Evolutionary conservation across 2,329 filamentous ascomycete genomes (phyloP).

Genomic region (Raffaelea albimanens): DNA sequence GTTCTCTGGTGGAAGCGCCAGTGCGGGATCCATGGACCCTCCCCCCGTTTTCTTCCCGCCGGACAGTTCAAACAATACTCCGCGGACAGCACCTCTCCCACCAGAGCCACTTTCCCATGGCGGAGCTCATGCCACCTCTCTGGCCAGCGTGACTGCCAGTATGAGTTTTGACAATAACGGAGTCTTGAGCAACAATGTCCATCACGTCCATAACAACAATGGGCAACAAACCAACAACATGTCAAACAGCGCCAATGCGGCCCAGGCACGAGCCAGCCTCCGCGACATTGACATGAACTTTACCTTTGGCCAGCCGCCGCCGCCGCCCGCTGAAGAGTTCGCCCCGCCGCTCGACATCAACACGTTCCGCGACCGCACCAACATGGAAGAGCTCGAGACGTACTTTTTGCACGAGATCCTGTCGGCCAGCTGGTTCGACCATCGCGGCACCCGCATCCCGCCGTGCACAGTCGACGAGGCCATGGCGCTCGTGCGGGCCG

Average conservation of each 20-base stretch:
- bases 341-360: no score
- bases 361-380: constrained; percentile 32
- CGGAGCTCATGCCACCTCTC: no score
- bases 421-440: constrained; percentile 42
- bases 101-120: no score
- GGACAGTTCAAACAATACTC: no score
- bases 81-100: no score
- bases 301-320: no score
- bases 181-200: background rate
- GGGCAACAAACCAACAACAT: background rate
- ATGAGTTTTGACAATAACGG: background rate
- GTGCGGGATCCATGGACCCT: no score
- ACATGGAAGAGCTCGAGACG: constrained; percentile 46
- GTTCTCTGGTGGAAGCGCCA: no score
- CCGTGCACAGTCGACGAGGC: constrained; percentile 42
- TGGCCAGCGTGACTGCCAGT: background rate
- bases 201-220: constrained; percentile 2
- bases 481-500: constrained; percentile 40
- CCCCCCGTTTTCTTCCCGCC: no score
- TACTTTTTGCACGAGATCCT: constrained; percentile 43
- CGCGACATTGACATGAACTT: constrained; percentile 13
- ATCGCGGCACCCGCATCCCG: constrained; percentile 30
- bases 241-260: background rate
- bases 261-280: background rate
- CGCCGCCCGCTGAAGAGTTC: no score